Evolutionary conservation across 2,329 filamentous ascomycete species (phyloP).

Genomic region (Colletotrichum spaethianum): DNA sequence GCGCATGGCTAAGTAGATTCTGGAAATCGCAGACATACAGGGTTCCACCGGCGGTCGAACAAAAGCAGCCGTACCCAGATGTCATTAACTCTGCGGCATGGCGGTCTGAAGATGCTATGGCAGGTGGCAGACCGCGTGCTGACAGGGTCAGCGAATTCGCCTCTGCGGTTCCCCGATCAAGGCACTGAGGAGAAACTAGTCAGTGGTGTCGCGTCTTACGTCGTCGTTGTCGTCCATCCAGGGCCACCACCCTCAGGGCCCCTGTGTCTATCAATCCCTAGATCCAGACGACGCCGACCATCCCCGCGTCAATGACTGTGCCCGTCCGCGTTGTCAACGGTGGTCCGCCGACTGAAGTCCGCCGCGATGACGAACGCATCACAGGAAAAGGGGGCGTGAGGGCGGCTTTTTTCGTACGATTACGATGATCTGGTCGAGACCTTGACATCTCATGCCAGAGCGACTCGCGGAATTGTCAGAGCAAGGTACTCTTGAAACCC

Average conservation of each 20-base stretch:
- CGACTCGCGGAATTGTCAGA: constrained; percentile 37
- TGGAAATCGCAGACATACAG: constrained; percentile 9
- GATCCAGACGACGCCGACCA: constrained; percentile 11
- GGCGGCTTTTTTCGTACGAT: constrained; percentile 33
- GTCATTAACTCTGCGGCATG: neutral
- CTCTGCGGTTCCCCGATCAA: constrained; percentile 4
- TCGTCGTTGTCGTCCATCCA: constrained; percentile 15
- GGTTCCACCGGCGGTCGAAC: neutral
- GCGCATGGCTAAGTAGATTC: neutral
- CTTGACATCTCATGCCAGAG: constrained; percentile 17
- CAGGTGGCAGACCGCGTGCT: constrained; percentile 7
- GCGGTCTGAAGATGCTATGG: neutral
- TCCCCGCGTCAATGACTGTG: constrained; percentile 11
- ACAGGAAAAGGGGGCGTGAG: constrained; percentile 1
- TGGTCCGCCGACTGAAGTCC: neutral
- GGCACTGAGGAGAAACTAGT: constrained; percentile 3
- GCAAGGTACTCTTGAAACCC: constrained; percentile 37
- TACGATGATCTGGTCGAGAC: constrained; percentile 17
- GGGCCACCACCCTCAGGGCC: constrained; percentile 5
- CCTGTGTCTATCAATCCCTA: constrained; percentile 32
- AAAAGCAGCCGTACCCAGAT: constrained; percentile 3
- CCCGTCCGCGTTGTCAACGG: neutral
- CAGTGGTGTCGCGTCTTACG: constrained; percentile 8
- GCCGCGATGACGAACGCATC: constrained; percentile 21
- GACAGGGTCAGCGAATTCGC: constrained; percentile 13